Evolutionary conservation across 192 early-diverging fungal species (phyloP).

Genomic region (Podila epigama): DNA sequence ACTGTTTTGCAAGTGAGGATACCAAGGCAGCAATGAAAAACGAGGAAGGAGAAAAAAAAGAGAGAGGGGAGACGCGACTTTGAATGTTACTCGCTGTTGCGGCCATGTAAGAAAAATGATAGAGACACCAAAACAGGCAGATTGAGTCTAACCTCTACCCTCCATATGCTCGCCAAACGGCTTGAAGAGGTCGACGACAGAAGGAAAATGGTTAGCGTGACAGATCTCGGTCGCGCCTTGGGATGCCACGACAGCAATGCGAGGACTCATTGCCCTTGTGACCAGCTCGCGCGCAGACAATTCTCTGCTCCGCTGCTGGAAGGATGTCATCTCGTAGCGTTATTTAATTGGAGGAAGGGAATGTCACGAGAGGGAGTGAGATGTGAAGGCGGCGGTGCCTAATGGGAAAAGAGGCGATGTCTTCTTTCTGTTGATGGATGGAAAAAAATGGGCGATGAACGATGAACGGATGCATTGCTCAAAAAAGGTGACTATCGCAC

Average conservation of each 20-base stretch:
- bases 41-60: no score
- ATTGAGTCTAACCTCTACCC: slow-evolving; percentile 58
- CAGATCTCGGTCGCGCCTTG: slow-evolving; percentile 68
- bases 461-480: background rate
- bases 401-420: no score
- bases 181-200: slow-evolving; percentile 65
- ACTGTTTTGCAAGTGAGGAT: slow-evolving; percentile 39
- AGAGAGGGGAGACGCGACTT: no score
- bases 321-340: slow-evolving; percentile 11
- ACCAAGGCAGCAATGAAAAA: no score
- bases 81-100: no score
- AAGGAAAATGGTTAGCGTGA: slow-evolving; percentile 63
- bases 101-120: background rate
- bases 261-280: slow-evolving; percentile 61
- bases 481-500: no score
- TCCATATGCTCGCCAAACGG: slow-evolving; percentile 77
- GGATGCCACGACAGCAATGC: slow-evolving; percentile 71
- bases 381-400: background rate
- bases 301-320: slow-evolving; percentile 19
- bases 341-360: background rate
- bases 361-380: background rate
- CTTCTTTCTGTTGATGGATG: no score
- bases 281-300: slow-evolving; percentile 59
- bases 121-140: background rate
- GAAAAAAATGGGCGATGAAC: background rate